phyloP scores from a whole-genome alignment of 345 rosid genomes.

The Ricinus communis region DNA sequence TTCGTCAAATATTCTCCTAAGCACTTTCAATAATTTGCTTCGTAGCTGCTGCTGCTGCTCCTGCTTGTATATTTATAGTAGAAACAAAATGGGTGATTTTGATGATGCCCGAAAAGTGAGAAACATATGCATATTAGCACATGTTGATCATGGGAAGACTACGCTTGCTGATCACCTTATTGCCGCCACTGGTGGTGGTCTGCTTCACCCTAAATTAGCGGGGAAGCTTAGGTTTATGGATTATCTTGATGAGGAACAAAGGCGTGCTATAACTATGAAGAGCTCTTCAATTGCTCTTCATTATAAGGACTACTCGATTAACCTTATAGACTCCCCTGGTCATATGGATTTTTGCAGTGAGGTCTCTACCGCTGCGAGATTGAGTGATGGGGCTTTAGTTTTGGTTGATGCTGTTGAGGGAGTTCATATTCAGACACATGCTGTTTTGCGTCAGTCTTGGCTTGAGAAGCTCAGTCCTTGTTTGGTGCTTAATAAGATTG shows the following conservation, averaged over 20 bases:
- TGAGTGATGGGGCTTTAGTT: constrained; percentile 89
- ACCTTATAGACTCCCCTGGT: constrained; percentile 91
- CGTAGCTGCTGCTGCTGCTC: no score
- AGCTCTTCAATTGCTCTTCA: constrained; percentile 80
- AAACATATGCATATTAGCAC: constrained; percentile 86
- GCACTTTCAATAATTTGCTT: no score
- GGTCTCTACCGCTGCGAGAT: constrained; percentile 85
- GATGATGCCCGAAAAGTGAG: constrained; percentile 50
- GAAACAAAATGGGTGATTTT: constrained; percentile 32
- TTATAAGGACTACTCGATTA: constrained; percentile 55
- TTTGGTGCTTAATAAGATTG: constrained; percentile 90
- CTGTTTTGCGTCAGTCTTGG: constrained; percentile 88
- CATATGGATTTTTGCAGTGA: constrained; percentile 98
- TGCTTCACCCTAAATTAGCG: constrained; percentile 78
- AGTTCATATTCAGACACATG: constrained; percentile 90
- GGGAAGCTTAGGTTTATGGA: constrained; percentile 89
- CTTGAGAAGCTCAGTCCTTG: constrained; percentile 90
- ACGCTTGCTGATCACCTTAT: constrained; percentile 91
- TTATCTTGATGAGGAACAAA: constrained; percentile 89
- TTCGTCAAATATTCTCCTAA: no score
- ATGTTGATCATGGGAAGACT: constrained; percentile 97
- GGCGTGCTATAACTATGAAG: constrained; percentile 98
- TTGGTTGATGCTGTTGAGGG: constrained; percentile 98
- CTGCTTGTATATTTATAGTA: no score
- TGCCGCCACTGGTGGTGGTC: constrained; percentile 75